phyloP scores from a whole-genome alignment of 2,329 filamentous ascomycete genomes.

The Geosmithia flava region DNA sequence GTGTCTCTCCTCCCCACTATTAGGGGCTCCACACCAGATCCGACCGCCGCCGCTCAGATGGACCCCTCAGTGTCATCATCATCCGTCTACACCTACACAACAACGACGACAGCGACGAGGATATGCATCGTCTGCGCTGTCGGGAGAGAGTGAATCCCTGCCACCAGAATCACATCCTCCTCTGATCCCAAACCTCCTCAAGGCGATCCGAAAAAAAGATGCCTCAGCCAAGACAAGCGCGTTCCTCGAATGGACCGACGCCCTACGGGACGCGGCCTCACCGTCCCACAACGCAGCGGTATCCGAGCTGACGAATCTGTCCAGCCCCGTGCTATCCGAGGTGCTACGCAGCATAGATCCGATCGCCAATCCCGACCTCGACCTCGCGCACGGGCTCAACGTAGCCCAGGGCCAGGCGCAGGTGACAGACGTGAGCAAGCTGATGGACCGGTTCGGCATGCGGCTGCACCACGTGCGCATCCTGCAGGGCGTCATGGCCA shows the following conservation, averaged over 20 bases:
- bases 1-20: neutral
- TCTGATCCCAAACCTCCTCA: slow-evolving; percentile 8
- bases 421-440: slow-evolving; percentile 20
- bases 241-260: slow-evolving; percentile 4
- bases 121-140: too few relatives aligned
- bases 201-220: slow-evolving; percentile 17
- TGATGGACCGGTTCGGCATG: slow-evolving; percentile 30
- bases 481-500: slow-evolving; percentile 18
- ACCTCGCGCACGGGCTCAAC: slow-evolving; percentile 27
- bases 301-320: slow-evolving; percentile 25
- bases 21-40: neutral
- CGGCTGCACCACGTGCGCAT: slow-evolving; percentile 26
- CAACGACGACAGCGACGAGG: too few relatives aligned
- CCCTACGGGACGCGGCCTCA: slow-evolving; percentile 3
- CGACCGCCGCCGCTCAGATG: neutral
- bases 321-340: slow-evolving; percentile 47
- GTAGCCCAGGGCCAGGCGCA: slow-evolving; percentile 26
- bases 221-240: neutral
- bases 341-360: slow-evolving; percentile 53
- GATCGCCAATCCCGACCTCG: slow-evolving; percentile 31
- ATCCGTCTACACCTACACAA: neutral
- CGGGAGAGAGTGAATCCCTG: too few relatives aligned
- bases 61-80: neutral
- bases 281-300: slow-evolving; percentile 12
- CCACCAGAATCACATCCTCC: neutral